A percentile compares a stretch with the other conserved stretches of the same genome.
Evolutionary conservation across 2,329 filamentous ascomycete species (phyloP).

Genomic region (Alternaria sp.): DNA sequence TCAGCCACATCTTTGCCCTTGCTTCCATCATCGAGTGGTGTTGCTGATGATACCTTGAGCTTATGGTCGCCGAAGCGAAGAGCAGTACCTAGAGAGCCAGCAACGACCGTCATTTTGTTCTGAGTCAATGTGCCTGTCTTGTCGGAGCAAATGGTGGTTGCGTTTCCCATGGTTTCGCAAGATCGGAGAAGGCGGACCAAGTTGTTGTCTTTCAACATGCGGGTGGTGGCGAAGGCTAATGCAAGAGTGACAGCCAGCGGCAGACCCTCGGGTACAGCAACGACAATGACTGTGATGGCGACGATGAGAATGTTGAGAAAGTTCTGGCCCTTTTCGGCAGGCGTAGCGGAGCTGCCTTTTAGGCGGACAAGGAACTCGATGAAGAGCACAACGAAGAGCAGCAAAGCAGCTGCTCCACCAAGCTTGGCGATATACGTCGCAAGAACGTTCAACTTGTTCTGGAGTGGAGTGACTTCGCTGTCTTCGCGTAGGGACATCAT

Average conservation of each 20-base stretch:
- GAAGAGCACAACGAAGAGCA: slow-evolving; percentile 84
- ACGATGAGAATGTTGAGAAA: slow-evolving; percentile 71
- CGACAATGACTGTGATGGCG: slow-evolving; percentile 71
- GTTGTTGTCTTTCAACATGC: slow-evolving; percentile 75
- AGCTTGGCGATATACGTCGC: slow-evolving; percentile 83
- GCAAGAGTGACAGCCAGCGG: slow-evolving; percentile 74
- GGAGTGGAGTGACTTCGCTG: slow-evolving; percentile 78
- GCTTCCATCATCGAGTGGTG: slow-evolving; percentile 37
- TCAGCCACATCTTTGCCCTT: slow-evolving; percentile 46
- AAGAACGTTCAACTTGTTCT: slow-evolving; percentile 77
- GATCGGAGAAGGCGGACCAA: slow-evolving; percentile 72
- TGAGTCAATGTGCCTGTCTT: slow-evolving; percentile 54
- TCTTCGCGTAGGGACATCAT: slow-evolving; percentile 81
- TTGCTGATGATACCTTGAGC: slow-evolving; percentile 33
- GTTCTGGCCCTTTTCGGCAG: slow-evolving; percentile 78
- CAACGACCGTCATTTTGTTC: slow-evolving; percentile 69
- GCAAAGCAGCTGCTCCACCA: slow-evolving; percentile 76
- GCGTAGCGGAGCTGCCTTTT: slow-evolving; percentile 59
- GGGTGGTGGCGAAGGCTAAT: slow-evolving; percentile 71
- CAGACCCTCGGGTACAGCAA: slow-evolving; percentile 73
- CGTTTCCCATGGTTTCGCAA: slow-evolving; percentile 76
- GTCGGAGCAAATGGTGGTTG: slow-evolving; percentile 79
- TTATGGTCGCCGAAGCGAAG: slow-evolving; percentile 63
- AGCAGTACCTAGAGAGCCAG: slow-evolving; percentile 70
- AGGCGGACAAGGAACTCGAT: slow-evolving; percentile 83